Conservation (phyloP, 768 basidiomycete species). For the Pleurotus citrinopileatus region DNA sequence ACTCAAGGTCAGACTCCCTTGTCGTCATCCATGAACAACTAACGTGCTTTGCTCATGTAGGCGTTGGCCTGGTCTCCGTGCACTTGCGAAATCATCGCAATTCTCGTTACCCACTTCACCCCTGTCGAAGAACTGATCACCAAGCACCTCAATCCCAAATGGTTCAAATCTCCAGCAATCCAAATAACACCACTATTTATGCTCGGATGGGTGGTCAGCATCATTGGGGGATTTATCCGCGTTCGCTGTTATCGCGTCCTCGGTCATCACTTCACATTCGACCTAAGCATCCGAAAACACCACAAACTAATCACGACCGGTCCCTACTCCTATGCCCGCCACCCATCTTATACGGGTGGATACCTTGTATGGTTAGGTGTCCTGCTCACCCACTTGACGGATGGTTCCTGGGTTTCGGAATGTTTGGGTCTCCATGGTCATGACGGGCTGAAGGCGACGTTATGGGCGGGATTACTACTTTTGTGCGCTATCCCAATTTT, state of each 20-base stretch:
- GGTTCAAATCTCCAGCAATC: not conserved
- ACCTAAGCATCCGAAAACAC: slow-evolving; percentile 18
- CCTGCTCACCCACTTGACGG: not conserved
- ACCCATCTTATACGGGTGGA: slow-evolving; percentile 24
- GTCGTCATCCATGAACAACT: too few species aligned
- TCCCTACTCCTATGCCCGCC: slow-evolving; percentile 26
- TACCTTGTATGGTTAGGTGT: not conserved
- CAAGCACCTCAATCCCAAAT: too few species aligned
- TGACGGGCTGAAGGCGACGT: not conserved
- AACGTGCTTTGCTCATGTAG: too few species aligned
- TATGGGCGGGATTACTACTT: not conserved
- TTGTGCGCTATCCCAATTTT: not conserved
- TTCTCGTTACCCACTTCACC: not conserved
- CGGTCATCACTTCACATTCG: slow-evolving; percentile 26
- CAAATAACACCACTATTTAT: slow-evolving; percentile 16
- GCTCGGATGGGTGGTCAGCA: slow-evolving; percentile 16
- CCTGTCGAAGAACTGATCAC: not conserved
- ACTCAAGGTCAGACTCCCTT: not conserved
- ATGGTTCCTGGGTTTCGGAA: slow-evolving; percentile 5
- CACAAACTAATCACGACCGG: slow-evolving; percentile 25
- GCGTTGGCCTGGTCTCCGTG: not conserved
- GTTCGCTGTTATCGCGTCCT: slow-evolving; percentile 22
- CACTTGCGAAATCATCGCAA: not conserved
- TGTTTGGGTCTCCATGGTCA: not conserved
- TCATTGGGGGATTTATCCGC: slow-evolving; percentile 20